Evolutionary conservation across 768 basidiomycete species (phyloP), one percentile per base, ranked within the genome.

Genomic region (Asterophora parasitica): DNA sequence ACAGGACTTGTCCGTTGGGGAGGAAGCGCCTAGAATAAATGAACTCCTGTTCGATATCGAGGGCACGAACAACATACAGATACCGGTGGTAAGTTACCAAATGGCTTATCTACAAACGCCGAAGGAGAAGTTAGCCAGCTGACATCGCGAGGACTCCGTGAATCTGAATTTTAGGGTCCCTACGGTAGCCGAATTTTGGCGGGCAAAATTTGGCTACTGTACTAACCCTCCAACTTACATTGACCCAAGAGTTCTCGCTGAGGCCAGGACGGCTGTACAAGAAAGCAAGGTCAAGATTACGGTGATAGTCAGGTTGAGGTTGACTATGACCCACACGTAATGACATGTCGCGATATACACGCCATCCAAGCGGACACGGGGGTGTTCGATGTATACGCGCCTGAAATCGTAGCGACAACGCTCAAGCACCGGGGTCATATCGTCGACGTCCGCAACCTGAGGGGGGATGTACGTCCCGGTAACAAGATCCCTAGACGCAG

Each of bases 1-100:
- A 92, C 7, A 95, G 75, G 3, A 94, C 93, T 59, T 81, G 78
- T 2, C 93, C 93, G 53, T 89, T 80, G 0, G 90, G 83, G 56
- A 86, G 86, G 71, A 95, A 95, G 20, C 93, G 89, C 37, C 88
- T 91, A 56, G 1, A 26, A 46, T 10, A 40, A 13, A 35, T 30
- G 38, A 23, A 41, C 36, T 36, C 20, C 39, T 0, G 23, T 16
- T 40, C 9, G 12, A n/a, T 13, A 20, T 12, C 1, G 7, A n/a
- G 32, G 27, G 13, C 34, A 44, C 15, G 32, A 26, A 30, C 13
- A 16, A 27, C 85, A 65, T 54, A 88, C 83, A 96, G 74, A 64
- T 91, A 95, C 27, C 93, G 88, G 59, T 94, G 89, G 64, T 95
- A 96, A 4, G 91, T 94, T 58, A 96, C 80, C 49, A 93, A 74